phyloP scores from a whole-genome alignment of 192 early-diverging fungal species.

The Entomortierella beljakovae region DNA sequence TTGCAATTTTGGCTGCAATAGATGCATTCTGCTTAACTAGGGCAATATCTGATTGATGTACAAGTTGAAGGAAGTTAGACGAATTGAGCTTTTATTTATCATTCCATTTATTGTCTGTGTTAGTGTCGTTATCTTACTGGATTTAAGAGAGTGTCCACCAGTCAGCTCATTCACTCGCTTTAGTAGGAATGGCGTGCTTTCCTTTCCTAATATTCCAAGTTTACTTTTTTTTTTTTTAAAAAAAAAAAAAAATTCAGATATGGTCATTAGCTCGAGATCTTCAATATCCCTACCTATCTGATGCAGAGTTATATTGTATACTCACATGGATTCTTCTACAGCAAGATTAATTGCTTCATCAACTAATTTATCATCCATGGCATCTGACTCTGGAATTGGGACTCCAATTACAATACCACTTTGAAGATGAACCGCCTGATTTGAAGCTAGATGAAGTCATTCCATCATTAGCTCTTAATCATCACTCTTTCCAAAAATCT shows the following conservation, averaged over 20 bases:
- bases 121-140: slow-evolving; percentile 67
- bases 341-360: slow-evolving; percentile 80
- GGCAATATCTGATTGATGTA: slow-evolving; percentile 78
- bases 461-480: neutral
- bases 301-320: too few relatives aligned
- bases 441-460: slow-evolving; percentile 53
- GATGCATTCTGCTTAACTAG: slow-evolving; percentile 93
- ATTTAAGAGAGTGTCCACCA: slow-evolving; percentile 77
- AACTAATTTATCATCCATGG: slow-evolving; percentile 68
- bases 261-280: neutral
- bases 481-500: neutral
- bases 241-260: neutral
- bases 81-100: too few relatives aligned
- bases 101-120: neutral
- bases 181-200: slow-evolving; percentile 95
- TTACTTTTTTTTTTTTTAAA: slow-evolving; percentile 38
- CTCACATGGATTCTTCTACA: slow-evolving; percentile 74
- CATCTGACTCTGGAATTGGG: slow-evolving; percentile 83
- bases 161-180: slow-evolving; percentile 87
- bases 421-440: slow-evolving; percentile 69
- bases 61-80: too few relatives aligned
- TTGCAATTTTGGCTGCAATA: slow-evolving; percentile 85
- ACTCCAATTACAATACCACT: slow-evolving; percentile 91
- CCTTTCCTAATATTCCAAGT: slow-evolving; percentile 82
- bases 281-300: too few relatives aligned